Base-by-base conservation (phyloP, 352 stramenopile genomes). In the Globisporangium ultimum region DNA sequence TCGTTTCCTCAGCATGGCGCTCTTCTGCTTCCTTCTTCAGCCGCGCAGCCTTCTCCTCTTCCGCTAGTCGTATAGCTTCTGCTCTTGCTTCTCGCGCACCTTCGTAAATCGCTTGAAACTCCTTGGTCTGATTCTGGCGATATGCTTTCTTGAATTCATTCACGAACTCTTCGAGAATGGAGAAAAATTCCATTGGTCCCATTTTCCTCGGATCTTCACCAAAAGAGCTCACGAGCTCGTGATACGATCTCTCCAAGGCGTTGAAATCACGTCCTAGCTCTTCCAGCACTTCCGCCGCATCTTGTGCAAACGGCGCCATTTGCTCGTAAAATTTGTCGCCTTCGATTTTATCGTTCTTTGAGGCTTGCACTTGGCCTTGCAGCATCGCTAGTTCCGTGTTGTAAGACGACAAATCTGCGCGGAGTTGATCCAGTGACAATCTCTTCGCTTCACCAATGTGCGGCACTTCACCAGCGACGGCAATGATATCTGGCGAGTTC, bases 81-180 rank as follows among this genome's bases (percentile, higher is more conserved):
- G 76, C 72, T 34, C 80, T 72, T 13, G 75, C 77, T 21, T 78
- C 67, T 15, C 68, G 67, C 13, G 79, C 79, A 43, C 68, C 72
- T n/a, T 91, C 80, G 28, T 88, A 95, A 45, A 93, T 91, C 2
- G 74, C 52, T 53, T 90, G 76, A 51, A 85, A 91, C 60, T 95
- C 85, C 63, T 95, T 95, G 6, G 82, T 92, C 52, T 95, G 85
- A 43, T 95, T 95, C 62, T 92, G 80, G 32, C 85, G 83, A 47
- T 92, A 95, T 0, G 85, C 85, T 58, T 95, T 95, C 67, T 95
- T 95, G 60, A 95, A 91, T 50, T 93, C 86, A 1, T 67, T 86
- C 41, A 91, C 77, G 55, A 95, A 95, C 53, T 93, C 82, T 49
- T 93, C 80, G 46, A 95, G 21, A 53, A 92, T 88, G 13, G 74